A percentile compares a stretch with the other conserved stretches of the same genome.
phyloP scores from a whole-genome alignment of 208 protist species.

The Acanthamoeba healyi region DNA sequence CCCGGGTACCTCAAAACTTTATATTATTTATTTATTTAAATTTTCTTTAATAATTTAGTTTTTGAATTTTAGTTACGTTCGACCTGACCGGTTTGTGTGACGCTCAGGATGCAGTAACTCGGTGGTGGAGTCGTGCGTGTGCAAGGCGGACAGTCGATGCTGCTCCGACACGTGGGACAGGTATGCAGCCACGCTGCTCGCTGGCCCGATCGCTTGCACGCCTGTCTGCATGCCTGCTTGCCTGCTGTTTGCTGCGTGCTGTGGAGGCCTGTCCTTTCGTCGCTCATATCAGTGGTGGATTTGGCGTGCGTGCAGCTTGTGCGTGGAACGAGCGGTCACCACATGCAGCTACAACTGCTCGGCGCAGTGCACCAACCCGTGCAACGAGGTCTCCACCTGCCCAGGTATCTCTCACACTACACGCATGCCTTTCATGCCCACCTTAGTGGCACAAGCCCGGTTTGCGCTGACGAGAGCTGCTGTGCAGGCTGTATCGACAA shows the following conservation, averaged over 20 bases:
- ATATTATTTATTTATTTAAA: background rate
- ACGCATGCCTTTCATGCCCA: background rate
- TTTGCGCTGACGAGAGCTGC: too few relatives aligned
- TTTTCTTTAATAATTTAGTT: background rate
- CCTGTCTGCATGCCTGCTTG: too few relatives aligned
- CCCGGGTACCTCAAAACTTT: background rate
- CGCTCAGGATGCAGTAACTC: slow-evolving; percentile 4
- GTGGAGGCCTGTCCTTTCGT: background rate
- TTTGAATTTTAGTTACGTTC: background rate
- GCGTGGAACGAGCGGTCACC: background rate
- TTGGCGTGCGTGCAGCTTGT: background rate
- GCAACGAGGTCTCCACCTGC: slow-evolving; percentile 34
- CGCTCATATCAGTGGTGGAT: background rate
- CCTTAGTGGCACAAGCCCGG: too few relatives aligned
- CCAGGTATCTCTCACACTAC: background rate
- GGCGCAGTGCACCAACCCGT: slow-evolving; percentile 1
- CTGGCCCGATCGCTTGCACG: too few relatives aligned
- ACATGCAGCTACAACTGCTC: background rate
- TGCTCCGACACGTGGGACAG: slow-evolving; percentile 13
- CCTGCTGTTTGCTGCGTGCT: too few relatives aligned
- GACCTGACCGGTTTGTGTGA: too few relatives aligned
- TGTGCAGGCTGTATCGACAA: background rate
- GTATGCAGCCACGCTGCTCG: background rate
- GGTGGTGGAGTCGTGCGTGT: background rate
- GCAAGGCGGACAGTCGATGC: background rate